phyloP scores from a whole-genome alignment of 805 yeast genomes.

The Zygosaccharomyces rouxii region DNA sequence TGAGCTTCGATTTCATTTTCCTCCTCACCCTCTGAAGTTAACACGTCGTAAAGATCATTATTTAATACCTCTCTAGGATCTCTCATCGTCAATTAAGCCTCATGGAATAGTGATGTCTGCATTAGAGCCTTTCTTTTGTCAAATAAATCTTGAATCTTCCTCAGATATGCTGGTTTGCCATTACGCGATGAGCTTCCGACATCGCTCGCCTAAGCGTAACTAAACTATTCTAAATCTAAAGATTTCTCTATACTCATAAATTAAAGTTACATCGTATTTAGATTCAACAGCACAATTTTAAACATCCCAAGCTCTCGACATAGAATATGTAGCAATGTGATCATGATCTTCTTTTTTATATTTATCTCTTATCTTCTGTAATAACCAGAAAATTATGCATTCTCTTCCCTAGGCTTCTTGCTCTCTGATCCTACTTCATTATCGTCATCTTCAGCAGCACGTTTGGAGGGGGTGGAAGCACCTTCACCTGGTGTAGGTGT shows the following conservation, averaged over 20 bases:
- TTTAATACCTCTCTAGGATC: constrained; percentile 29
- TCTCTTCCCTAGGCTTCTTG: constrained; percentile 7
- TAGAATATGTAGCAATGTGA: background rate
- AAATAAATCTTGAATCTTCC: no score
- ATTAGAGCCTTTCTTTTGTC: no score
- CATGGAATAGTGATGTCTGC: background rate
- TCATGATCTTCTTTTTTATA: background rate
- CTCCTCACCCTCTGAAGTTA: constrained; percentile 26
- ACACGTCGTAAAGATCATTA: constrained; percentile 20
- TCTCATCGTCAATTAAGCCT: constrained; percentile 13
- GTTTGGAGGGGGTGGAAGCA: constrained; percentile 9
- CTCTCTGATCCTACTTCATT: constrained; percentile 5
- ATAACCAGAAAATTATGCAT: background rate
- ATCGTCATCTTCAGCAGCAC: constrained; percentile 12
- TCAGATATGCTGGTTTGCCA: no score
- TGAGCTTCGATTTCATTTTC: constrained; percentile 19
- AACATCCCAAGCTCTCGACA: background rate
- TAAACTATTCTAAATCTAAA: background rate
- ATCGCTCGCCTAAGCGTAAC: background rate
- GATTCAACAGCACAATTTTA: background rate
- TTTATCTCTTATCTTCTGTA: background rate
- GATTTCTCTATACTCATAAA: background rate
- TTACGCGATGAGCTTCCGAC: background rate
- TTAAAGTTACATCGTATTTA: background rate
- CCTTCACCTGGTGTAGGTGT: background rate